These are phyloP conservation scores for Phytophthora nicotianae DNA, from an alignment of 352 stramenopile species.

Conservation along the genomic window DNA sequence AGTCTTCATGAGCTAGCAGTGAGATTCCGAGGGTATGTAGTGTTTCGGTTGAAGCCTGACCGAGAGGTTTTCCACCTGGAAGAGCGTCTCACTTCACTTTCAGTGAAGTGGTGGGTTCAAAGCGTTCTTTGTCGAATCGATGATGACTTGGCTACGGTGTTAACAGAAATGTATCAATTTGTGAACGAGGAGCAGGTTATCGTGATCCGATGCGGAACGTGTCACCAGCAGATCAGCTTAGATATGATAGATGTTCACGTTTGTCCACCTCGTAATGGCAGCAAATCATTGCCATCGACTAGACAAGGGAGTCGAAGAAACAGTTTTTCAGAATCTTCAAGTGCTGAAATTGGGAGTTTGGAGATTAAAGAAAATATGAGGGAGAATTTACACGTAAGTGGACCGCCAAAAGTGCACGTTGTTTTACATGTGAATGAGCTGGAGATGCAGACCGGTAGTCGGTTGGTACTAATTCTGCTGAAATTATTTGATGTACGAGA, in stretches of 20 bases:
- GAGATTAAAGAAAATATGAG: not conserved
- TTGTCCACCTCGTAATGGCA: constrained; percentile 33
- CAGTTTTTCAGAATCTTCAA: constrained; percentile 30
- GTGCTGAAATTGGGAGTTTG: constrained; percentile 9
- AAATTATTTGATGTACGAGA: constrained; percentile 28
- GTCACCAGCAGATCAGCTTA: constrained; percentile 60
- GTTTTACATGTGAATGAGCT: constrained; percentile 57
- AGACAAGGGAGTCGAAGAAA: constrained; percentile 16
- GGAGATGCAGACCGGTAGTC: constrained; percentile 53
- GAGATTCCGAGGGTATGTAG: constrained; percentile 48
- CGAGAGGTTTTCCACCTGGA: constrained; percentile 59
- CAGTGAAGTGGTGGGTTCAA: constrained; percentile 62
- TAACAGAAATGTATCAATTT: constrained; percentile 62
- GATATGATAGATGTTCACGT: constrained; percentile 63
- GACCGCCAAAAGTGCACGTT: constrained; percentile 33
- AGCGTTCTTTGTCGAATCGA: constrained; percentile 49
- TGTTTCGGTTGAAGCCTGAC: constrained; percentile 60
- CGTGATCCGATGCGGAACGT: constrained; percentile 64
- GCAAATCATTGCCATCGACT: constrained; percentile 19
- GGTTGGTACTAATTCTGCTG: constrained; percentile 40
- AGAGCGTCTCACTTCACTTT: constrained; percentile 38
- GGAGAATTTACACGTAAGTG: not conserved
- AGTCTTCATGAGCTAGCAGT: constrained; percentile 55
- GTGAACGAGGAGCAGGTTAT: constrained; percentile 56
- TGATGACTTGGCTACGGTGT: constrained; percentile 46